Conservation (phyloP, 371 early-diverging fungal species). For the Apophysomyces sp. region DNA sequence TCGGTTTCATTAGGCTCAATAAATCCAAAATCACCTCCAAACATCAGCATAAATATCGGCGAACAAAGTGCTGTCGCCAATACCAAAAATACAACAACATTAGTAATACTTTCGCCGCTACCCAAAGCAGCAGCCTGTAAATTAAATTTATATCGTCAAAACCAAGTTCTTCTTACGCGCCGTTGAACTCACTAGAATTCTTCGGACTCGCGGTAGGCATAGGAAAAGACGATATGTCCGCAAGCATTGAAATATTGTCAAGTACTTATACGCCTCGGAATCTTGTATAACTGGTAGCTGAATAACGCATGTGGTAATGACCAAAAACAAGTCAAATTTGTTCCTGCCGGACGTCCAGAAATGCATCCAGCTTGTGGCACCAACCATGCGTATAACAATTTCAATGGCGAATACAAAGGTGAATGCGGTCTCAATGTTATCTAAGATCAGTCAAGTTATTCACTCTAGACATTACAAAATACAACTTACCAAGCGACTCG, state of each 20-base stretch:
- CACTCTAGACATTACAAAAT: neutral
- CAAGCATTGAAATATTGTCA: conserved; percentile 55
- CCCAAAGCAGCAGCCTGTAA: conserved; percentile 41
- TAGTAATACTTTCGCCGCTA: conserved; percentile 46
- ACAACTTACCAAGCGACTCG: conserved; percentile 29
- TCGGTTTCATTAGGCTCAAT: conserved; percentile 17
- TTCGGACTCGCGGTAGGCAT: conserved; percentile 53
- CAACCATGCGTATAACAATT: conserved; percentile 49
- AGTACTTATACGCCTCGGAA: conserved; percentile 48
- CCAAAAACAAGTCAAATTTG: conserved; percentile 48
- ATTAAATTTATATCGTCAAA: neutral
- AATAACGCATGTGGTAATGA: conserved; percentile 50
- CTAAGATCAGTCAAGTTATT: conserved; percentile 6
- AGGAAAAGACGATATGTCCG: conserved; percentile 54
- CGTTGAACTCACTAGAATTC: conserved; percentile 38
- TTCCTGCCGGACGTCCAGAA: conserved; percentile 54
- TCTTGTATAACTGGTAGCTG: conserved; percentile 55
- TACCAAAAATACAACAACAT: conserved; percentile 41
- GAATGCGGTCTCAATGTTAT: conserved; percentile 51
- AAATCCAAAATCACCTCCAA: conserved; percentile 45
- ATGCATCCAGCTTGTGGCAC: conserved; percentile 43
- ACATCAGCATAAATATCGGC: conserved; percentile 49
- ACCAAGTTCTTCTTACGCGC: neutral
- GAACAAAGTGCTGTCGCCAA: conserved; percentile 40
- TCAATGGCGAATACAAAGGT: conserved; percentile 53